Evolutionary conservation across 345 rosid species (phyloP), one percentile per base, ranked within the genome.

Genomic region (Citrus sp.): DNA sequence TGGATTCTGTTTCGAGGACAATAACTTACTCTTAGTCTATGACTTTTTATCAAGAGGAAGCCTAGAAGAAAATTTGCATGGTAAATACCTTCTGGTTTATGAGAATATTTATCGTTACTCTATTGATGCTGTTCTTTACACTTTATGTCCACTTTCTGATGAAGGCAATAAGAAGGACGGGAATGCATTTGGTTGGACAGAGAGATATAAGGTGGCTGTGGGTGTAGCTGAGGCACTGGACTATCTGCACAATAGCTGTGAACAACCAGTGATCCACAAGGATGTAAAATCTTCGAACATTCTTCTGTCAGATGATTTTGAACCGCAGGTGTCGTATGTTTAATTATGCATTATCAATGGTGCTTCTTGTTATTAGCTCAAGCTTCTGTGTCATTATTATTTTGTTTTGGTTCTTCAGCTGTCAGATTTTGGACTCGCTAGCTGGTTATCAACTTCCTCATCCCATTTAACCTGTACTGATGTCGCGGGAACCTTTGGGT

Each of bases 401-500:
- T 14, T 59, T 70, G 27, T 61, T 72, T 76, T 87, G 85, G 68
- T 73, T 77, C 73, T 79, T 81, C 92, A 95, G 98, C 88, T 96
- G 32, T 92, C 99, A 74, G 99, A 96, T 94, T 96, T 96, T 70
- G 99, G 99, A 88, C 87, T 96, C 18, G 98, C 99, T 63, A 84
- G 89, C 82, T 70, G 87, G 86, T 88, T 83, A 74, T 81, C 88
- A 63, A 82, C 82, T 77, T 78, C 92, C 19, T 84, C 91, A 37
- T 80, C 90, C 68, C 90, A 84, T n/a, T 61, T 79, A 74, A 74
- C 87, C 25, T 79, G 87, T 80, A 87, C 90, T 4, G 97, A 86
- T 80, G 94, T 96, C 69, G 87, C 93, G 2, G 99, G 99, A 80
- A 96, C 99, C 38, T 96, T 96, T 88, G 99, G 99, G 98, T 94